Base-by-base conservation (phyloP, 2,329 filamentous ascomycete species). In the Huntiella decipiens region DNA sequence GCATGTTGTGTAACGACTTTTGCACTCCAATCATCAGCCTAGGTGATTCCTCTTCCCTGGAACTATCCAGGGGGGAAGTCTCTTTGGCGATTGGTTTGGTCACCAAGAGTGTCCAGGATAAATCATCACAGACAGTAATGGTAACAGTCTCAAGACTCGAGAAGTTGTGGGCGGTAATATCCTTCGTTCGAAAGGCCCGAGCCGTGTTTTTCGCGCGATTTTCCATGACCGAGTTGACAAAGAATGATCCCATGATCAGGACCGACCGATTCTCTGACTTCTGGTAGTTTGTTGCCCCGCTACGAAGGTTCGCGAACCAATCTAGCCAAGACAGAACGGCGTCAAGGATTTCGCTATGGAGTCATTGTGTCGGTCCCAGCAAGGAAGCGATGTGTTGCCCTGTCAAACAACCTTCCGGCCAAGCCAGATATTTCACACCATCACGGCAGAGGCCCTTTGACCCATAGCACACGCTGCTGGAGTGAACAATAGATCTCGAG, bases 81-180 rank as follows among this genome's bases (percentile, higher is more conserved):
- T 66, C 72, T 36, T 67, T 66, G 41, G 68, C 67, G 10, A 64
- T 60, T 0, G 80, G 79, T 1, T 74, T 71, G 44, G 87, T 67
- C 10, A 80, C 70, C 3, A 82, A 61, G 10, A 87, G 61, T 1
- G 78, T 82, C 82, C 82, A 88, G 57, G 87, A 82, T 3, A 57
- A 62, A 31, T 60, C 59, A 17, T 68, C 63, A 58, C 77, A 80
- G 48, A 86, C 74, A 0, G 82, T 82, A 35, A 86, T 66, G 35
- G 86, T 66, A 15, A 87, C 64, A 0, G 75, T 73, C 43, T 84
- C 72, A 13, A 79, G 66, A 12, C 72, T 57, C 5, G 83, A 59
- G 19, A 85, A 67, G 46, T 79, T 77, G 7, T 64, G 60, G n/a
- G 71, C 71, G 3, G 66, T 65, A 38, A 80, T 65, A 5, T 71